phyloP scores from a whole-genome alignment of 176 grass and related monocot genomes.

The Rhynchospora pubera region DNA sequence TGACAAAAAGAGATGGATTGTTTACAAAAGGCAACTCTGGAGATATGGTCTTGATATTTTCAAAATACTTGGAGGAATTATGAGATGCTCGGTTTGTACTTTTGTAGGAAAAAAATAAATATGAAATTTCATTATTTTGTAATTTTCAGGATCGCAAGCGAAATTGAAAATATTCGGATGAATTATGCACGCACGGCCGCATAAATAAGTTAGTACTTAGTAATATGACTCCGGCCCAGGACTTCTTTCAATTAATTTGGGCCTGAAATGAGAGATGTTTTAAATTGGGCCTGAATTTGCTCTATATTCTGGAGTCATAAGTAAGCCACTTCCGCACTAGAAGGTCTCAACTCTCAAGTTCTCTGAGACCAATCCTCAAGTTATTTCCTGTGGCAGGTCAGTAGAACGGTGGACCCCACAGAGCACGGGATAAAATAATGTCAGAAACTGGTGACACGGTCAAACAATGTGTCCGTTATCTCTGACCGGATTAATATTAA shows the following conservation, averaged over 20 bases:
- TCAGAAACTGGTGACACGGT: not conserved
- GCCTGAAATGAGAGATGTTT: not conserved
- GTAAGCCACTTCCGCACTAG: no score
- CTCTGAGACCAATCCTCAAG: not conserved
- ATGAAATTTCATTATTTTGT: no score
- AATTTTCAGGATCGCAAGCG: no score
- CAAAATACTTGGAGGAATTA: not conserved
- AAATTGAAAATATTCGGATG: no score
- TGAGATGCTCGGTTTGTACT: no score
- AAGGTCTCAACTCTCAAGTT: not conserved
- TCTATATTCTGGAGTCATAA: not conserved
- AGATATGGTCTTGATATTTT: not conserved
- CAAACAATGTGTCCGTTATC: conserved; percentile 14
- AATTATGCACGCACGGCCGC: not conserved
- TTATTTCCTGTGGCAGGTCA: not conserved
- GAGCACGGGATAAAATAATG: not conserved
- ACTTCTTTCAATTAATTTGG: not conserved
- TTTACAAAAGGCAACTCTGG: not conserved
- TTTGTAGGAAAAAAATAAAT: no score
- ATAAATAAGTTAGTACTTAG: no score
- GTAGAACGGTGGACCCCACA: not conserved
- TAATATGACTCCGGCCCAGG: not conserved
- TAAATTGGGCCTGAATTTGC: conserved; percentile 2
- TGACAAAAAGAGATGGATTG: no score
- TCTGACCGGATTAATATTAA: not conserved